Percentiles rank a stretch among this genome's conserved stretches.
phyloP scores from a whole-genome alignment of 768 basidiomycete genomes.

The Agaricus blazei region DNA sequence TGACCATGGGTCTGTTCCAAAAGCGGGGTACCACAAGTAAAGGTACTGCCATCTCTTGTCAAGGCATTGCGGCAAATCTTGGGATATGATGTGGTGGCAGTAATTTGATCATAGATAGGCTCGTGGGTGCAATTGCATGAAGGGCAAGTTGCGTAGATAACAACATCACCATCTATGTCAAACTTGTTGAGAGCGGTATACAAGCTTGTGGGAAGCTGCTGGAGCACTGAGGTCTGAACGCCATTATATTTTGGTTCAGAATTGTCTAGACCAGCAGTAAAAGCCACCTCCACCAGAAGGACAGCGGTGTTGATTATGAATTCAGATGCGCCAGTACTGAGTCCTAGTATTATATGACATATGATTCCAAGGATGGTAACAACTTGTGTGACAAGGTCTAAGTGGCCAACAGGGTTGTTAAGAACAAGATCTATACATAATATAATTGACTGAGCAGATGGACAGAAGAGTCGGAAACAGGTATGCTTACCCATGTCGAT shows the following conservation, averaged over 20 bases:
- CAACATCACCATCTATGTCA: background rate
- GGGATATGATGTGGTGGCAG: too few relatives aligned
- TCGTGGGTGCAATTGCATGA: background rate
- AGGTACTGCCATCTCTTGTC: too few relatives aligned
- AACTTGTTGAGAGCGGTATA: background rate
- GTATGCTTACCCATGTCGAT: too few relatives aligned
- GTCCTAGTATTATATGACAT: background rate
- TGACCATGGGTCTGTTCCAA: too few relatives aligned
- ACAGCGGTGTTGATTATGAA: background rate
- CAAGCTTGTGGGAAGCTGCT: background rate
- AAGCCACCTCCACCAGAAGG: background rate
- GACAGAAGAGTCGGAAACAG: too few relatives aligned
- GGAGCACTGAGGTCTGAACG: background rate
- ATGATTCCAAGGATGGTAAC: background rate
- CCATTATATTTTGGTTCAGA: too few relatives aligned
- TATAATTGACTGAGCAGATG: too few relatives aligned
- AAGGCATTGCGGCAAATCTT: too few relatives aligned
- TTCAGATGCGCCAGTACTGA: background rate
- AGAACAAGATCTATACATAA: too few relatives aligned
- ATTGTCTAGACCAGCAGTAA: background rate
- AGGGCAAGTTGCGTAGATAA: background rate
- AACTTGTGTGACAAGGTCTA: too few relatives aligned
- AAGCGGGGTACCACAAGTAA: too few relatives aligned
- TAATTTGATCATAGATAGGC: background rate
- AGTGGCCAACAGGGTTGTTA: too few relatives aligned